Evolutionary conservation across 495 filamentous ascomycete genomes (phyloP), one percentile per base, ranked within the genome.

Genomic region (Penicillium soppii): DNA sequence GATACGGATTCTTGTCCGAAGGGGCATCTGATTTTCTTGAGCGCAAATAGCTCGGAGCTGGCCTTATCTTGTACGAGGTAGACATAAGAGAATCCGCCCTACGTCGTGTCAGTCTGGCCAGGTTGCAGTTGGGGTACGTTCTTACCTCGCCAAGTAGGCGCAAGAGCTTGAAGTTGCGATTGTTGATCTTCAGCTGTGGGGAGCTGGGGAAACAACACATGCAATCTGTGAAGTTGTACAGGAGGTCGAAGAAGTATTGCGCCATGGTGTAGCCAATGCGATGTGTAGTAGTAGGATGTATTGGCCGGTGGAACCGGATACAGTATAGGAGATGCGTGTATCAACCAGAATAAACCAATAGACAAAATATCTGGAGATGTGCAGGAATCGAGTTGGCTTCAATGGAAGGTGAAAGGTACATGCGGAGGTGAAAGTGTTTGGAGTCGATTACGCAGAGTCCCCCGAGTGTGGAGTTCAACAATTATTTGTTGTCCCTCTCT

Each of bases 21-120:
- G 12, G 94, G 94, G 74, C 90, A 98, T 58, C 92, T 85, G 65
- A 98, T 98, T 75, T 97, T 97, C 73, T 98, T 98, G 26, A 98
- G 82, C 6, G 94, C 94, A 73, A 92, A 95, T 33, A 97, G 80
- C 52, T 89, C 82, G 19, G 87, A 85, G 42, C 81, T 86, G 25
- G 79, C 74, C 36, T 86, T 92, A 63, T 95, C 90, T 80, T 97
- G 89, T 25, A 98, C 94, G 46, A 98, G 88, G 72, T 98, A 98
- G 52, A 98, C 94, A 67, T 97, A 97, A 57, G 89, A 94, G 78
- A 97, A 98, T 52, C 94, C 92, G 68, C 92, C 92, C 84, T 92
- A 63, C 44, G 41, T 33, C 10, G 33, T 52, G 17, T 23, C 13
- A 29, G 44, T 52, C 49, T 56, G 53, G 32, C 46, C 42, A 43